phyloP scores from a whole-genome alignment of 179 eudicot species.

The Corrigiola litoralis region DNA sequence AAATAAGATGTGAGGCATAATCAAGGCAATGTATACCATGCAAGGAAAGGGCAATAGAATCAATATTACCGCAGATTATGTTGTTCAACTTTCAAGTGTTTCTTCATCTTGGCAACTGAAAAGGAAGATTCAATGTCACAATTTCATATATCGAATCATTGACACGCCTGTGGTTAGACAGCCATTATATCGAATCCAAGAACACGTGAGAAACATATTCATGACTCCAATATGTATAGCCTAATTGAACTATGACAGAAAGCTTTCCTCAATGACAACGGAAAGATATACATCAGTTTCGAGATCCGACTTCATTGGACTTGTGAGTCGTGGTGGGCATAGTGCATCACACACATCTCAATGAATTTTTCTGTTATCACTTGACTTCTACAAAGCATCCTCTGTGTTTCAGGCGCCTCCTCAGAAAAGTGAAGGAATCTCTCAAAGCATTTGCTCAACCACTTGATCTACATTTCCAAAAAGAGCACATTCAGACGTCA shows the following conservation, averaged over 20 bases:
- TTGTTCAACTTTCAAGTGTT: slow-evolving; percentile 16
- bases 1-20: background rate
- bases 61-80: slow-evolving; percentile 12
- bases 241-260: slow-evolving; percentile 17
- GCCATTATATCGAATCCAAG: slow-evolving; percentile 10
- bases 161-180: no score
- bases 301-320: slow-evolving; percentile 3
- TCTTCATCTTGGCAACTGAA: slow-evolving; percentile 26
- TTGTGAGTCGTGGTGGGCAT: background rate
- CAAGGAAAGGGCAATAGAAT: slow-evolving; percentile 11
- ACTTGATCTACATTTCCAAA: slow-evolving; percentile 14
- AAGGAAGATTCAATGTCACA: slow-evolving; percentile 26
- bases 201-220: slow-evolving; percentile 5
- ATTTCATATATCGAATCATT: slow-evolving; percentile 10
- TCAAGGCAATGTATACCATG: slow-evolving; percentile 12
- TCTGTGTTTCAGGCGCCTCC: background rate
- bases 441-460: background rate
- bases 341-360: slow-evolving; percentile 6
- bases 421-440: background rate
- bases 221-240: slow-evolving; percentile 9
- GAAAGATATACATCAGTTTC: slow-evolving; percentile 18
- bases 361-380: slow-evolving; percentile 1
- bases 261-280: slow-evolving; percentile 16
- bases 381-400: background rate
- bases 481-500: background rate